Evolutionary conservation across 306 rosid species (phyloP).

Genomic region (Trifolium pratense): DNA sequence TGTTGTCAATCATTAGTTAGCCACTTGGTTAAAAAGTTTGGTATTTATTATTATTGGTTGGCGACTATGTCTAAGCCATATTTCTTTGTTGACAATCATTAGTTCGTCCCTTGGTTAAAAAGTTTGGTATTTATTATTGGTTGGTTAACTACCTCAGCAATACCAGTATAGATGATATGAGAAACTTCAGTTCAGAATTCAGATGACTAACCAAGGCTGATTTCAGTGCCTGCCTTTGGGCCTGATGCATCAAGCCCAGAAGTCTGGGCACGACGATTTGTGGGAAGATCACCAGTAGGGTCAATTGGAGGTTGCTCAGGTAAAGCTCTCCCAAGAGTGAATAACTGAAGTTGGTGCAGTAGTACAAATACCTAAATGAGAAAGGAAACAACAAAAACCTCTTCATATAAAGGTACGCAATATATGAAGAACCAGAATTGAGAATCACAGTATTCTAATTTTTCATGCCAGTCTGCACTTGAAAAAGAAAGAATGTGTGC

Average conservation of each 20-base stretch:
- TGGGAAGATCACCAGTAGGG: constrained; percentile 59
- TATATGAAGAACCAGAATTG: constrained; percentile 18
- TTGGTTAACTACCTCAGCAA: constrained; percentile 6
- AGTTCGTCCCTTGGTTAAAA: background rate
- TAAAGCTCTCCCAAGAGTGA: constrained; percentile 78
- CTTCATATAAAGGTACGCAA: constrained; percentile 27
- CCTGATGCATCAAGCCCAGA: constrained; percentile 67
- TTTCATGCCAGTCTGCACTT: constrained; percentile 7
- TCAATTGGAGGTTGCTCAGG: constrained; percentile 74
- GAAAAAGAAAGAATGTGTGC: background rate
- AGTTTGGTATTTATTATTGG: background rate
- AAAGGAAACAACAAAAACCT: constrained; percentile 6
- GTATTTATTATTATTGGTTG: too few species aligned
- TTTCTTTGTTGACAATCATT: background rate
- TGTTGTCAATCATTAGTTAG: too few species aligned
- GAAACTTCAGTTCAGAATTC: constrained; percentile 39
- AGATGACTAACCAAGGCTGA: constrained; percentile 77
- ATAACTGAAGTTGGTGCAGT: constrained; percentile 81
- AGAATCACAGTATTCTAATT: constrained; percentile 31
- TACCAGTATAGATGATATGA: constrained; percentile 23
- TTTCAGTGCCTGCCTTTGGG: constrained; percentile 79
- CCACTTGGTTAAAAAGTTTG: too few species aligned
- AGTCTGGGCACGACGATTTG: constrained; percentile 57
- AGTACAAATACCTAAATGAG: constrained; percentile 80
- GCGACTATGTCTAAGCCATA: background rate